These are phyloP conservation scores for Mycena vitilis DNA, from an alignment of 768 basidiomycete species.

Conservation along the genomic window DNA sequence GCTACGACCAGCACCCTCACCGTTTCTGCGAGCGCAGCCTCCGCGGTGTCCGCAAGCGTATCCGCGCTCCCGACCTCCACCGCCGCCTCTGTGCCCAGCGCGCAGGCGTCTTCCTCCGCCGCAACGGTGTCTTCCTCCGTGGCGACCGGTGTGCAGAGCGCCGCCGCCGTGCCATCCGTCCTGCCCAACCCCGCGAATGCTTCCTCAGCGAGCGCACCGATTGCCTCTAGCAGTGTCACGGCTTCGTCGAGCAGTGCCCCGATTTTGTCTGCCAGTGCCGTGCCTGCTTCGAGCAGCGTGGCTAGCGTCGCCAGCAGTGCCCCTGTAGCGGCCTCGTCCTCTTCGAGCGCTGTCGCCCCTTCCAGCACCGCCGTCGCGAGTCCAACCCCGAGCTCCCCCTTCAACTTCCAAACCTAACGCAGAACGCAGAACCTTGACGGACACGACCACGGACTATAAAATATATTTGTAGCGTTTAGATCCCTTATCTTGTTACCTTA, in stretches of 20 bases:
- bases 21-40: not conserved
- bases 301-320: no score
- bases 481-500: not conserved
- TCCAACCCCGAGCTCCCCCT: constrained; percentile 14
- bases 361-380: constrained; percentile 1
- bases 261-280: not conserved
- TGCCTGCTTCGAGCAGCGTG: not conserved
- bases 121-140: not conserved
- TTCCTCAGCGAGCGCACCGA: not conserved
- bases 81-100: not conserved
- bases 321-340: not conserved
- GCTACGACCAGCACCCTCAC: constrained; percentile 25
- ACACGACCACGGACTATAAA: not conserved
- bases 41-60: not conserved
- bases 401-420: constrained; percentile 22
- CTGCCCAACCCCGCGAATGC: constrained; percentile 11
- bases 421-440: not conserved
- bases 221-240: not conserved
- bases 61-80: constrained; percentile 3
- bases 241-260: not conserved
- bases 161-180: constrained; percentile 8
- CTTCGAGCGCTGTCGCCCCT: not conserved
- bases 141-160: not conserved
- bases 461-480: not conserved
- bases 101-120: not conserved